A percentile compares a stretch with the other conserved stretches of the same genome.
These are phyloP conservation scores for Aspergillus steynii DNA, from an alignment of 495 filamentous ascomycete genomes.

Conservation along the genomic window DNA sequence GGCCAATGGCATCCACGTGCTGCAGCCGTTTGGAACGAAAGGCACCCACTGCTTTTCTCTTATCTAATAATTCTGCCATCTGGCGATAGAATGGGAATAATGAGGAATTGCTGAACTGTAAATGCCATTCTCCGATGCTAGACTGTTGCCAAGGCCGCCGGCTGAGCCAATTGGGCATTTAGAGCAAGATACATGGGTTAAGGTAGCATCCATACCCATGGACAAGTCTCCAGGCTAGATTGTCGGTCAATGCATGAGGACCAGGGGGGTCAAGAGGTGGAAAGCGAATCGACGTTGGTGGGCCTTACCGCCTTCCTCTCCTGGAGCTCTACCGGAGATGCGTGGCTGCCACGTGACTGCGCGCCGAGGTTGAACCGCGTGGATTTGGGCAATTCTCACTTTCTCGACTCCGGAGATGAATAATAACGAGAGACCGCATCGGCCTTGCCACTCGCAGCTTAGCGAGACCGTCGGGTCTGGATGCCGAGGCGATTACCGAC, in stretches of 20 bases:
- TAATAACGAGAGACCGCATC: neutral
- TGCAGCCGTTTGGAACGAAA: neutral
- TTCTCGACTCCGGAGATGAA: neutral
- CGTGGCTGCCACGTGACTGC: neutral
- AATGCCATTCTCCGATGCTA: neutral
- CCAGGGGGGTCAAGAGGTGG: neutral
- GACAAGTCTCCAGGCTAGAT: neutral
- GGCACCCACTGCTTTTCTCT: conserved; percentile 2
- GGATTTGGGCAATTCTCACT: neutral
- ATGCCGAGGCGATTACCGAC: neutral
- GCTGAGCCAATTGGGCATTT: neutral
- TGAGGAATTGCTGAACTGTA: too few relatives aligned
- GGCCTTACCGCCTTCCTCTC: neutral
- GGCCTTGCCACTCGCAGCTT: neutral
- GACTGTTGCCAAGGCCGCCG: neutral
- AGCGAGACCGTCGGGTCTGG: neutral
- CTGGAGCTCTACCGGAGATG: too few relatives aligned
- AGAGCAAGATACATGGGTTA: neutral
- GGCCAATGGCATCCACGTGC: conserved; percentile 9
- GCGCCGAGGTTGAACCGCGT: neutral
- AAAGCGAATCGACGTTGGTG: neutral
- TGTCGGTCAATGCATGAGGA: neutral
- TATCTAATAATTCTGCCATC: conserved; percentile 5
- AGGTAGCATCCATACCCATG: neutral
- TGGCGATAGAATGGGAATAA: neutral